These are phyloP conservation scores for Remersonia thermophila DNA, from an alignment of 2,329 filamentous ascomycete genomes.

Conservation along the genomic window DNA sequence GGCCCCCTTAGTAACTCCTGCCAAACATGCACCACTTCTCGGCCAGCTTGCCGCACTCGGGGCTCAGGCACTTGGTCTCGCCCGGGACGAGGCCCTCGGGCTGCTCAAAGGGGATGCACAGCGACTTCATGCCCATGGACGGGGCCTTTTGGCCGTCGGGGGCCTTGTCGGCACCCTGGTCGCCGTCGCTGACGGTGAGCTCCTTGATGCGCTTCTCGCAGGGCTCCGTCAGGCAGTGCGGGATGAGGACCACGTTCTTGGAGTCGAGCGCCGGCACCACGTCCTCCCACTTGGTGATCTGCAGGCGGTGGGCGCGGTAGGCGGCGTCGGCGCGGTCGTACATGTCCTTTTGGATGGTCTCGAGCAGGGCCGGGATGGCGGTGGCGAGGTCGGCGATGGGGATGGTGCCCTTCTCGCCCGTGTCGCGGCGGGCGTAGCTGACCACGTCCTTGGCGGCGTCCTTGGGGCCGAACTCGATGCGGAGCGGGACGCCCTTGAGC, in stretches of 20 bases:
- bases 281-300: constrained; percentile 78
- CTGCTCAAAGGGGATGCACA: constrained; percentile 68
- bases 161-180: constrained; percentile 26
- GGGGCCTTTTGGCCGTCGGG: constrained; percentile 42
- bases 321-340: constrained; percentile 61
- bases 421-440: constrained; percentile 77
- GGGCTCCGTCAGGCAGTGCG: constrained; percentile 66
- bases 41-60: constrained; percentile 64
- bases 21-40: constrained; percentile 92
- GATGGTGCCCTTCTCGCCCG: constrained; percentile 70
- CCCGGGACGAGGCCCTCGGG: constrained; percentile 66
- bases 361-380: constrained; percentile 68
- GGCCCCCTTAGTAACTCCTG: constrained; percentile 50
- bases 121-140: constrained; percentile 56
- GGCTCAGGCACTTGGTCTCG: constrained; percentile 84
- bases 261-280: constrained; percentile 81
- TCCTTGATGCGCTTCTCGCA: constrained; percentile 50
- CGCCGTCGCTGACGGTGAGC: constrained; percentile 21
- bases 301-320: constrained; percentile 69
- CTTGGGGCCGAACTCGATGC: constrained; percentile 91
- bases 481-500: constrained; percentile 84
- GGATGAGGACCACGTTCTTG: constrained; percentile 88
- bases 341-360: constrained; percentile 81
- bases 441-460: constrained; percentile 79
- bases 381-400: constrained; percentile 60